Conservation (phyloP, 371 early-diverging fungal species). For the Mortierella sp. region DNA sequence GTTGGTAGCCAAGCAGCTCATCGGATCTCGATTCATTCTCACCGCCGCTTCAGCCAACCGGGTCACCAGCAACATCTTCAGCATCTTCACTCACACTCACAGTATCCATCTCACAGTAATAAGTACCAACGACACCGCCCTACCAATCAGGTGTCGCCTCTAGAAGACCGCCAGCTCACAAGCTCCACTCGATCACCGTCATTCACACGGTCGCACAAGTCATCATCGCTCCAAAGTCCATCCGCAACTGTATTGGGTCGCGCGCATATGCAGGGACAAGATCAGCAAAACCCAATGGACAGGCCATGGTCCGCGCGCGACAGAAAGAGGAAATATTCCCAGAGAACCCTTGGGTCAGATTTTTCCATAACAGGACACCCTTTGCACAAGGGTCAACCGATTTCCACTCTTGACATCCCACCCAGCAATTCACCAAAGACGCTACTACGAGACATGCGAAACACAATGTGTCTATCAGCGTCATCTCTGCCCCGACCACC, state of each 20-base stretch:
- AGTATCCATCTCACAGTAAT: no score
- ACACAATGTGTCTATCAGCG: background rate
- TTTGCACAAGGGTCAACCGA: constrained; percentile 6
- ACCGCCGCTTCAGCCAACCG: background rate
- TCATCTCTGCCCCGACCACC: background rate
- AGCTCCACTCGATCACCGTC: no score
- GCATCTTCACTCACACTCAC: no score
- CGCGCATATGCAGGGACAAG: no score
- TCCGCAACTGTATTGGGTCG: no score
- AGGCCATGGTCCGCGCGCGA: background rate
- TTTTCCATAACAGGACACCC: background rate
- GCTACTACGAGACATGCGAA: constrained; percentile 9
- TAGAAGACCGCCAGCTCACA: no score
- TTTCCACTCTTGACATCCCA: constrained; percentile 14
- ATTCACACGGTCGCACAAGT: no score
- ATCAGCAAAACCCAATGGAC: no score
- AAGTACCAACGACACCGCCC: no score
- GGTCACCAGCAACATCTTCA: background rate
- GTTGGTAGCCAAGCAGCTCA: constrained; percentile 26
- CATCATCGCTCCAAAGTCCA: no score
- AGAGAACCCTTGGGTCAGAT: background rate
- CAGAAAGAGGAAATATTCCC: background rate
- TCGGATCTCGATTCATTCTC: background rate
- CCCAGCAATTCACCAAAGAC: constrained; percentile 17
- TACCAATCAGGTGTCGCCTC: no score